These are phyloP conservation scores for Zygoascus bituminiphila DNA, from an alignment of 805 yeast genomes.

Conservation along the genomic window DNA sequence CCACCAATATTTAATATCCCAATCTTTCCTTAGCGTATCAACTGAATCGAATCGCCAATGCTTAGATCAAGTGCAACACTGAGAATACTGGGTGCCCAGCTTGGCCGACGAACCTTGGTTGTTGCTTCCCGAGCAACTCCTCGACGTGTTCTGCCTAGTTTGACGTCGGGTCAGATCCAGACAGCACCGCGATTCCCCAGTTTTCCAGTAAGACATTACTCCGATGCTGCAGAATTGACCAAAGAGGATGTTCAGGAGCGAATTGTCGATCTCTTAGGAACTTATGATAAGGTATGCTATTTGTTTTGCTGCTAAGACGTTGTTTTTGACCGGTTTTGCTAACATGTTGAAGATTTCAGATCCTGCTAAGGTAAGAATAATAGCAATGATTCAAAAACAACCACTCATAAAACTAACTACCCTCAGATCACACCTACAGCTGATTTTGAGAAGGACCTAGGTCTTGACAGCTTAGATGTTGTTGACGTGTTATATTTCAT, in stretches of 20 bases:
- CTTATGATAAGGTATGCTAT: slow-evolving; percentile 49
- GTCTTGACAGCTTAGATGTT: slow-evolving; percentile 89
- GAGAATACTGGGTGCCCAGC: background rate
- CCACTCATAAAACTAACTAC: slow-evolving; percentile 6
- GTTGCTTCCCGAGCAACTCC: background rate
- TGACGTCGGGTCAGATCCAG: background rate
- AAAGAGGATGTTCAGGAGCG: slow-evolving; percentile 75
- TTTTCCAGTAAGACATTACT: slow-evolving; percentile 36
- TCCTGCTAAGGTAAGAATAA: slow-evolving; percentile 4
- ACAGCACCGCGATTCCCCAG: background rate
- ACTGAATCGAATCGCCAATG: background rate
- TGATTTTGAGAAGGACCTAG: slow-evolving; percentile 43
- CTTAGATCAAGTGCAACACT: background rate
- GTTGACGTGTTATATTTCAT: slow-evolving; percentile 94
- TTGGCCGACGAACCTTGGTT: slow-evolving; percentile 3
- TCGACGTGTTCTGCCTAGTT: background rate
- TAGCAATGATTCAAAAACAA: background rate
- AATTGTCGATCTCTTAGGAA: slow-evolving; percentile 65
- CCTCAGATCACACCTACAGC: slow-evolving; percentile 30
- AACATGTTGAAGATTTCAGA: slow-evolving; percentile 3
- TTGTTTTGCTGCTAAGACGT: background rate
- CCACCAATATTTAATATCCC: background rate
- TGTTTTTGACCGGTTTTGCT: background rate
- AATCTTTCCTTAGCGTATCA: background rate
- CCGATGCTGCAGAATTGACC: slow-evolving; percentile 53